Evolutionary conservation across 192 early-diverging fungal species (phyloP), one percentile per base, ranked within the genome.

Genomic region (Mortierella antarctica): DNA sequence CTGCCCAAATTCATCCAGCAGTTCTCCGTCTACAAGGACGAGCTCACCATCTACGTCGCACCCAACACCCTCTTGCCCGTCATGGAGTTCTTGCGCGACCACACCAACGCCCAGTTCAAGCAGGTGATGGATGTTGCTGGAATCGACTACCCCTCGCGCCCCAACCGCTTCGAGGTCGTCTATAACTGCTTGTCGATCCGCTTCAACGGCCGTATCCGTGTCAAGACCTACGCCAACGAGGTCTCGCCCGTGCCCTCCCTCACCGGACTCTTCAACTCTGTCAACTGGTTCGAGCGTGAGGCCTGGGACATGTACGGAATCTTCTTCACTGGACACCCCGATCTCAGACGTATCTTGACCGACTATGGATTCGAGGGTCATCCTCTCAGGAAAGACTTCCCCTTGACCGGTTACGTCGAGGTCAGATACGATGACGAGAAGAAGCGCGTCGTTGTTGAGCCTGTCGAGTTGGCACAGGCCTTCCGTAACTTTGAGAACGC

Each of bases 361-460:
- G 96, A 98, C 84, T 99, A 99, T 76, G 98, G 98, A 31, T 99
- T 98, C 65, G 97, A 99, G 86, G 98, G 97, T 13, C 91, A 95
- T 73, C 93, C 93, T 70, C 63, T 99, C 76, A 88, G 98, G 68
- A 99, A 99, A 89, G 98, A 99, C 72, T 99, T 99, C 88, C 98
- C 98, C 56, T 87, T 99, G 51, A 97, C 95, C 46, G 97, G 98
- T n/a, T 99, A 98, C 80, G 96, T 98, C 10, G 98, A 98, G 86
- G 96, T 98, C 45, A 87, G 98, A 61, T 99, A 98, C 82, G 98
- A 99, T 82, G 98, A 99, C 66, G 95, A 96, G 82, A 95, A 95
- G 89, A 99, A 99, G 90, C 88, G 98, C 51, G 96, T 99, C 15
- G 92, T 99, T 51, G 90, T 94, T 41, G 98, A 99, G 75, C 96